Conservation (phyloP, 768 basidiomycete genomes). For the Leccinum olivaceopallidum region DNA sequence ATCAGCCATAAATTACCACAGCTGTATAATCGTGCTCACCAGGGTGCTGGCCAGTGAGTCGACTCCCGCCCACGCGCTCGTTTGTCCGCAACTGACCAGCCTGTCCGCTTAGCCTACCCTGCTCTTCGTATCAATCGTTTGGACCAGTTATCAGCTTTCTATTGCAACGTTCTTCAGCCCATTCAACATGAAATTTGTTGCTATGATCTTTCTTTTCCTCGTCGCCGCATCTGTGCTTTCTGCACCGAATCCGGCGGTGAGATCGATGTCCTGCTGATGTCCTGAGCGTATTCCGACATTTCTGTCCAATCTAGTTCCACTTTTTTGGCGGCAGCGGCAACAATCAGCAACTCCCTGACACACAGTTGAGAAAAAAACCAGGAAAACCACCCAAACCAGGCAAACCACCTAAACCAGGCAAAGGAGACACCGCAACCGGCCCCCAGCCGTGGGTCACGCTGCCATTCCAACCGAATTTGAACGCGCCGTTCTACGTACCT, state of each 20-base stretch:
- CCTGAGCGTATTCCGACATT: neutral
- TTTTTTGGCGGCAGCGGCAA: neutral
- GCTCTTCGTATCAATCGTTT: neutral
- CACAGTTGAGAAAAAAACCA: no score
- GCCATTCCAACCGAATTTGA: neutral
- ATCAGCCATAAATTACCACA: neutral
- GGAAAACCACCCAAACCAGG: no score
- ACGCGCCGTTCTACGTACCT: neutral
- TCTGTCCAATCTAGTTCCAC: neutral
- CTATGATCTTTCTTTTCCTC: neutral
- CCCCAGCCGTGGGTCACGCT: neutral
- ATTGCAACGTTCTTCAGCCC: neutral
- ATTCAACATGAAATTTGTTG: neutral
- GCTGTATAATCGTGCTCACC: neutral
- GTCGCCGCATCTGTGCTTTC: neutral
- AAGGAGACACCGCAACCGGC: neutral
- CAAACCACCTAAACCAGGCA: no score
- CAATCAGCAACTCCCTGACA: no score
- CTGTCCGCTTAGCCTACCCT: neutral
- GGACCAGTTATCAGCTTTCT: neutral
- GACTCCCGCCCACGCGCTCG: neutral
- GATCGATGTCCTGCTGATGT: neutral
- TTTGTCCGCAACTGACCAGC: neutral
- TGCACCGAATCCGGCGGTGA: neutral
- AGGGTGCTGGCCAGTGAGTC: neutral